These are phyloP conservation scores for Hypoxylon crocopeplum DNA, from an alignment of 495 filamentous ascomycete species.

Conservation along the genomic window DNA sequence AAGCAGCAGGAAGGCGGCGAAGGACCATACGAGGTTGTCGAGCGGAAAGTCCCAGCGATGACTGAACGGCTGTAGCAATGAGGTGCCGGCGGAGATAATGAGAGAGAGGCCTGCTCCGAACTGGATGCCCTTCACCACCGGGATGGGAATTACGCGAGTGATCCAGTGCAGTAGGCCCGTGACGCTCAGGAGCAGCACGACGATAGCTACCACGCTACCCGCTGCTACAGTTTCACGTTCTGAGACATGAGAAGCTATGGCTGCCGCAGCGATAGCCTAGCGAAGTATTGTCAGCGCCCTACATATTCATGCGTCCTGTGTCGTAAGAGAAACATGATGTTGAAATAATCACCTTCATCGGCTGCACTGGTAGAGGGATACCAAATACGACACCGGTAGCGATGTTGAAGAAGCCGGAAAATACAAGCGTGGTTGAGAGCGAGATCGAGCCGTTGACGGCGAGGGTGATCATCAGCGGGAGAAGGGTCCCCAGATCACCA, in stretches of 20 bases:
- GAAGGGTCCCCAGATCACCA: slow-evolving; percentile 88
- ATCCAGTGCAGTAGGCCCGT: slow-evolving; percentile 78
- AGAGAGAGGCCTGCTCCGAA: slow-evolving; percentile 86
- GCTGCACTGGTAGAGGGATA: slow-evolving; percentile 85
- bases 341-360: slow-evolving; percentile 63
- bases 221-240: slow-evolving; percentile 75
- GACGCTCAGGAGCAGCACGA: slow-evolving; percentile 76
- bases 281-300: too few species aligned
- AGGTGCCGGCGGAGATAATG: slow-evolving; percentile 72
- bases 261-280: slow-evolving; percentile 81
- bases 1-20: slow-evolving; percentile 72
- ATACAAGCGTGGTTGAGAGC: slow-evolving; percentile 82
- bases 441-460: slow-evolving; percentile 76
- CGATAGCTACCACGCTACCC: slow-evolving; percentile 74
- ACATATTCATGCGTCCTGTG: too few species aligned
- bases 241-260: slow-evolving; percentile 71
- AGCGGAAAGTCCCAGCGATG: slow-evolving; percentile 62
- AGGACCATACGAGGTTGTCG: slow-evolving; percentile 77
- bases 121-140: slow-evolving; percentile 93
- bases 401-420: slow-evolving; percentile 87
- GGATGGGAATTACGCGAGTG: slow-evolving; percentile 74
- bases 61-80: slow-evolving; percentile 62
- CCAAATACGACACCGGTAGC: slow-evolving; percentile 82
- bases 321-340: too few species aligned
- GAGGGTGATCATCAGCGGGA: slow-evolving; percentile 87